These are phyloP conservation scores for Colletotrichum neosansevieriae DNA, from an alignment of 2,329 filamentous ascomycete genomes.

Conservation along the genomic window DNA sequence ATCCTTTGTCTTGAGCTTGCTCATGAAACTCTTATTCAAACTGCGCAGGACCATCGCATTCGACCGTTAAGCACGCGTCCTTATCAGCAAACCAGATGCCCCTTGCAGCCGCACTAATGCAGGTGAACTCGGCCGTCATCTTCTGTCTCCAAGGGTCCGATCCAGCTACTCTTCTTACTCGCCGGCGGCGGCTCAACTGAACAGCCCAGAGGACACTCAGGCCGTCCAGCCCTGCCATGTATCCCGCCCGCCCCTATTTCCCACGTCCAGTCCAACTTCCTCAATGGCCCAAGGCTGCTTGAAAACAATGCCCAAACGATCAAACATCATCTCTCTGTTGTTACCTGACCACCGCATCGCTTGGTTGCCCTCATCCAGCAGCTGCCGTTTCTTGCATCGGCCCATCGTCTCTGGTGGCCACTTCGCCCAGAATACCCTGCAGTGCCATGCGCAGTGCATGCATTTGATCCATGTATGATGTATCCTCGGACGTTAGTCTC, in stretches of 20 bases:
- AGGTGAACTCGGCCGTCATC: slow-evolving; percentile 30
- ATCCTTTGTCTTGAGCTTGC: neutral
- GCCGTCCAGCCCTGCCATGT: slow-evolving; percentile 7
- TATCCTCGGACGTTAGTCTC: neutral
- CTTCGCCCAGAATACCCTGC: slow-evolving; percentile 1
- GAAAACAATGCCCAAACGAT: neutral
- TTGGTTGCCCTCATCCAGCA: slow-evolving; percentile 21
- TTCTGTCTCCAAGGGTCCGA: neutral
- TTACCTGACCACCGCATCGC: slow-evolving; percentile 12
- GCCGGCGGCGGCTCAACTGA: neutral
- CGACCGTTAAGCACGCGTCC: slow-evolving; percentile 17
- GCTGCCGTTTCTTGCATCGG: slow-evolving; percentile 17
- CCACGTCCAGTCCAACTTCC: slow-evolving; percentile 11
- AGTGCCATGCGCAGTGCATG: slow-evolving; percentile 17
- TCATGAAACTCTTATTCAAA: neutral
- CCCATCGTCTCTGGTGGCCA: slow-evolving; percentile 8
- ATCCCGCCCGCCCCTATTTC: neutral
- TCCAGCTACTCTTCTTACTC: neutral
- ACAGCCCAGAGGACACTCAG: neutral
- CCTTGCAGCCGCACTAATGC: slow-evolving; percentile 37
- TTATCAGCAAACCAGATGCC: slow-evolving; percentile 28
- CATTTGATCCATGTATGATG: slow-evolving; percentile 20
- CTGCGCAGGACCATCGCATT: neutral
- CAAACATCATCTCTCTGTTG: neutral
- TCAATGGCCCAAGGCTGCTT: slow-evolving; percentile 25